phyloP scores from a whole-genome alignment of 306 rosid genomes.

The Quercus rubra region DNA sequence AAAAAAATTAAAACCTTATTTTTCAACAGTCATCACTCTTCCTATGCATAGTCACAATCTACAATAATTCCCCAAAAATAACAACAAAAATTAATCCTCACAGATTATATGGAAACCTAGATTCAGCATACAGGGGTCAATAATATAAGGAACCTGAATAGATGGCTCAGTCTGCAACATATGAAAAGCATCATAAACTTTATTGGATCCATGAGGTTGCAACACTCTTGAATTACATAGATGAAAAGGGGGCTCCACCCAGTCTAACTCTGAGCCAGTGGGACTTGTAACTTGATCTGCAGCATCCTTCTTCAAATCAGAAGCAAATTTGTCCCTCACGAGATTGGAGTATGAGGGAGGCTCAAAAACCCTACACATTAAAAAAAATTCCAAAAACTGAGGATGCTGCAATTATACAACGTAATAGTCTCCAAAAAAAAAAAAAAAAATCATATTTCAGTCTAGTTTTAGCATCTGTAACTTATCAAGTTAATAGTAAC shows the following conservation, averaged over 20 bases:
- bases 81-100: background rate
- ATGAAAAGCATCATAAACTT: constrained; percentile 59
- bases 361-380: constrained; percentile 43
- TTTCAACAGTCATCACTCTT: background rate
- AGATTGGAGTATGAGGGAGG: constrained; percentile 33
- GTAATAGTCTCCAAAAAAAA: background rate
- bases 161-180: constrained; percentile 66
- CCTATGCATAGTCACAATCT: background rate
- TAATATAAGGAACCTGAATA: constrained; percentile 51
- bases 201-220: constrained; percentile 26
- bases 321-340: constrained; percentile 33
- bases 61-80: background rate
- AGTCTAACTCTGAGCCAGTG: constrained; percentile 42
- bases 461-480: too few species aligned
- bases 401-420: background rate
- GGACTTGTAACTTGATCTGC: constrained; percentile 19
- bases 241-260: constrained; percentile 59
- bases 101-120: background rate
- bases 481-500: too few species aligned
- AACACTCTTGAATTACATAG: constrained; percentile 26
- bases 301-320: constrained; percentile 20
- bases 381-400: background rate
- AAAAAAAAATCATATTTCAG: too few species aligned
- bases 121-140: background rate
- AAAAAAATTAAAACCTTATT: background rate